A percentile compares a stretch with the other conserved stretches of the same genome.
These are phyloP conservation scores for Globisporangium canariense DNA, from an alignment of 352 stramenopile genomes.

Conservation along the genomic window DNA sequence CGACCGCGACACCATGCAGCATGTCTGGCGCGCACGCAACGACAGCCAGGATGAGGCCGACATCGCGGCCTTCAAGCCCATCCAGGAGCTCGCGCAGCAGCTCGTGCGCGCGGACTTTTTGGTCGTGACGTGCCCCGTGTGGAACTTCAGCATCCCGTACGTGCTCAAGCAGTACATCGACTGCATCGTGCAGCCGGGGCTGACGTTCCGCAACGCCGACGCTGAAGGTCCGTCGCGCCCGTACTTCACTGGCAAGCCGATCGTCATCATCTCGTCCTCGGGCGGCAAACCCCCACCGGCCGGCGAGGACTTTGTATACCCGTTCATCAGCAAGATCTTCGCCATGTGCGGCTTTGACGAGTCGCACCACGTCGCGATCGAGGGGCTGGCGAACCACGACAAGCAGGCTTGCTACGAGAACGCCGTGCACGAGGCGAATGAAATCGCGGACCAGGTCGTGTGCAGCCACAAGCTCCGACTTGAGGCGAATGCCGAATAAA, in stretches of 20 bases:
- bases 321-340: slow-evolving; percentile 72
- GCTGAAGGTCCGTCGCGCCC: slow-evolving; percentile 48
- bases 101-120: slow-evolving; percentile 71
- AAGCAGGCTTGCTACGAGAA: slow-evolving; percentile 63
- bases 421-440: slow-evolving; percentile 49
- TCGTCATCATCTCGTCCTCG: slow-evolving; percentile 78
- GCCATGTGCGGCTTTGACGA: slow-evolving; percentile 75
- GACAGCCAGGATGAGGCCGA: slow-evolving; percentile 53
- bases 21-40: slow-evolving; percentile 65
- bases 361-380: slow-evolving; percentile 58
- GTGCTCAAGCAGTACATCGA: slow-evolving; percentile 85
- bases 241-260: slow-evolving; percentile 49
- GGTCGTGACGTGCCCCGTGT: slow-evolving; percentile 70
- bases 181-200: slow-evolving; percentile 65
- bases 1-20: slow-evolving; percentile 64
- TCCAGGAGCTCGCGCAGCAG: slow-evolving; percentile 59
- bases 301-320: slow-evolving; percentile 66
- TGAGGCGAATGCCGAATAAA: slow-evolving; percentile 31
- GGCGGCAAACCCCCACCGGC: slow-evolving; percentile 53
- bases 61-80: slow-evolving; percentile 55
- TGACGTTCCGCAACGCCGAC: slow-evolving; percentile 72
- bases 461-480: slow-evolving; percentile 51
- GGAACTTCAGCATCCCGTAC: slow-evolving; percentile 78
- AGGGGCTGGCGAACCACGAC: slow-evolving; percentile 56
- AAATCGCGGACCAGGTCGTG: slow-evolving; percentile 56